Base-by-base conservation (phyloP, 2,329 filamentous ascomycete genomes). In the Hymenoscyphus infarciens region DNA sequence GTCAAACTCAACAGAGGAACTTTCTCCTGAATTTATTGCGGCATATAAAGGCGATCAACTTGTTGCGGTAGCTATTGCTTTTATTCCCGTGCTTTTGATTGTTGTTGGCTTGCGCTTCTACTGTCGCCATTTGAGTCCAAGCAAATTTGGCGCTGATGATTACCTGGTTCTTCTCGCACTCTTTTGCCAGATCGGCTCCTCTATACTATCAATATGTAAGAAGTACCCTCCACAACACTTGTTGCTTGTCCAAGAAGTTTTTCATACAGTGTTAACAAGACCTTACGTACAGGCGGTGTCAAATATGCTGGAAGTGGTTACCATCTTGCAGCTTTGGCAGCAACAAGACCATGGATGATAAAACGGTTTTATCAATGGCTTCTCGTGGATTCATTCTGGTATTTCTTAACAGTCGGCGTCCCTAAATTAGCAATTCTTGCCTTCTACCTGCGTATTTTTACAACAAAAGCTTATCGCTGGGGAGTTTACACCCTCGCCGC, bases 401-500 rank as follows among this genome's bases (percentile, higher is more conserved):
- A 57, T 38, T 39, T 57, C 27, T 29, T 57, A 8, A 25, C 55
- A 57, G 55, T 39, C 6, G 31, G 31, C 5, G 7, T 57, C 5
- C 55, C 55, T 25, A 57, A 57, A 38, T 16, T 39, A 5, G 27
- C 27, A 3, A 39, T 57, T 39, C 31, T 57, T 16, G 35, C 35
- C 15, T 57, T 57, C 6, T 57, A 57, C 19, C 33, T 57, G 7
- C 55, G 55, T 2, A 57, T 57, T 6, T 57, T 57, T 15, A 57
- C 55, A 3, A 7, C 16, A 27, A 35, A 33, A 39, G 31, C 55
- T 5, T 57, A 35, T 16, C 29, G 55, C 2, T 33, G 16, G 8
- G 22, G 19, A n/a, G 27, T 29, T 5, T 57, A 57, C 38, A 15
- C 11, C 3, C 33, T 57, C 16, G 19, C 31, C 2, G 35, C 31